phyloP scores from a whole-genome alignment of 202 grass and related monocot species.

The Brachypodium distachyon region DNA sequence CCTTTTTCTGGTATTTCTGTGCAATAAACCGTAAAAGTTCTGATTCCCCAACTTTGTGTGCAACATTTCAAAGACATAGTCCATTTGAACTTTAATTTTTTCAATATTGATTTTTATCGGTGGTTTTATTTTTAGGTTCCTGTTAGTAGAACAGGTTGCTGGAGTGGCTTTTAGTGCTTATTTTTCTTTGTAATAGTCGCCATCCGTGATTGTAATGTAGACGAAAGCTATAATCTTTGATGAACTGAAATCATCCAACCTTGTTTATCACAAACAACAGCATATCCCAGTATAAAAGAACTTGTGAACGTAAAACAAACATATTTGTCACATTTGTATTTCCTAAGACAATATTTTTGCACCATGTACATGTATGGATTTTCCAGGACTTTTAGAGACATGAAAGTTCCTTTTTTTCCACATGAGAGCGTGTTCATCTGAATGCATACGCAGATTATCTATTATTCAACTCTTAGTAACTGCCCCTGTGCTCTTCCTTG shows the following conservation, averaged over 20 bases:
- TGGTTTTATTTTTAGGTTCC: no score
- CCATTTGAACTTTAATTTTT: no score
- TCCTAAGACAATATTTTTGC: background rate
- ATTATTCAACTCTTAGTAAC: background rate
- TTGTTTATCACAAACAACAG: slow-evolving; percentile 33
- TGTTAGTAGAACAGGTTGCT: no score
- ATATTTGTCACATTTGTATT: background rate
- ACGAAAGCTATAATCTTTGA: slow-evolving; percentile 27
- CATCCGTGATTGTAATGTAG: slow-evolving; percentile 31
- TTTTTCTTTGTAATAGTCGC: no score
- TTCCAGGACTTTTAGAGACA: background rate
- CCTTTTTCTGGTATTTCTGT: no score
- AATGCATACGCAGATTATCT: background rate
- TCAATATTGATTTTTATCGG: no score
- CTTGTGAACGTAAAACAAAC: background rate
- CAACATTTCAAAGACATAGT: no score
- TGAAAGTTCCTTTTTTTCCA: background rate
- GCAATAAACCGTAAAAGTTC: no score
- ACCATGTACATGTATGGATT: background rate
- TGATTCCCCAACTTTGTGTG: no score
- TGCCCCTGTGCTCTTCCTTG: background rate
- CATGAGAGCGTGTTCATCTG: no score
- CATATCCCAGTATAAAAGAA: slow-evolving; percentile 36
- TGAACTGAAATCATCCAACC: slow-evolving; percentile 29
- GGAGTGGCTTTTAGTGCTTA: no score